Percentiles rank a stretch among this genome's conserved stretches.
Evolutionary conservation across 176 grass and related monocot genomes (phyloP).

Genomic region (Carex scoparia): DNA sequence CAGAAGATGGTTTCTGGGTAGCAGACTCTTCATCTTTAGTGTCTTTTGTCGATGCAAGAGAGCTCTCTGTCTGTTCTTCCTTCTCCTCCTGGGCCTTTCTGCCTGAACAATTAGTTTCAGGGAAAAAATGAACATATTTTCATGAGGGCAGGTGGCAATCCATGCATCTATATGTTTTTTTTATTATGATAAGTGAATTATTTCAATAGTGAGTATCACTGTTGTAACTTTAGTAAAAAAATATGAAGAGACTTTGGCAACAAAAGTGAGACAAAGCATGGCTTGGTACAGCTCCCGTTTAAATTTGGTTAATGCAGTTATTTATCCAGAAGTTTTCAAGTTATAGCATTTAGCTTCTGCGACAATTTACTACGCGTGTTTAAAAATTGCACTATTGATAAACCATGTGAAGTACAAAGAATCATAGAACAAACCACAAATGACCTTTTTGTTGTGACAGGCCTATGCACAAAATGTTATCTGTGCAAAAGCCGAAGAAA

Average conservation of each 20-base stretch:
- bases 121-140: constrained; percentile 17
- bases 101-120: constrained; percentile 35
- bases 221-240: neutral
- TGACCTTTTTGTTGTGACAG: neutral
- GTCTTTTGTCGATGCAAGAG: constrained; percentile 36
- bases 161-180: neutral
- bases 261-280: neutral
- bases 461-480: neutral
- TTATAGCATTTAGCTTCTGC: neutral
- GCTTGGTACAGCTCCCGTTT: neutral
- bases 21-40: constrained; percentile 44
- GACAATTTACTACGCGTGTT: neutral
- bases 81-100: constrained; percentile 50
- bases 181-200: constrained; percentile 18
- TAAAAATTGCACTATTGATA: neutral
- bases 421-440: neutral
- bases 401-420: neutral
- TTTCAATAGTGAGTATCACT: neutral
- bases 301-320: neutral
- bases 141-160: neutral
- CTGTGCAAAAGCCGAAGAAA: neutral
- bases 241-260: neutral
- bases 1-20: constrained; percentile 32
- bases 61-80: constrained; percentile 33
- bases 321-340: neutral